Evolutionary conservation across 2,329 filamentous ascomycete species (phyloP).

Genomic region (Aspergillus texensis): DNA sequence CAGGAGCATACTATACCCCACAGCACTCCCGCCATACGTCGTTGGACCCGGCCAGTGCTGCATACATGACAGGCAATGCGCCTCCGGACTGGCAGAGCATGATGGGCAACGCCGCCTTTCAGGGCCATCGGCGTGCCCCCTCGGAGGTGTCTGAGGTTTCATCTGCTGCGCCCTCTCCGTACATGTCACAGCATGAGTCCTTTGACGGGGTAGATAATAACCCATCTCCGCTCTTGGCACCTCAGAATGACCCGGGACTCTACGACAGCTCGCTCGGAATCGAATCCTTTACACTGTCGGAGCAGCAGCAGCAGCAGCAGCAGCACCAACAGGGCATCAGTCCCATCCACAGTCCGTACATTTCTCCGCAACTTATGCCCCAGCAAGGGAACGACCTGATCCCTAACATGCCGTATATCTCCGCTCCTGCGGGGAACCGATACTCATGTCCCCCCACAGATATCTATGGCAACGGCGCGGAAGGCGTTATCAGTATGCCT

Average conservation of each 20-base stretch:
- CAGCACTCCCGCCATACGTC: conserved; percentile 63
- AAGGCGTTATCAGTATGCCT: conserved; percentile 52
- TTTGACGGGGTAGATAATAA: conserved; percentile 74
- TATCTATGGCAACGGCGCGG: conserved; percentile 52
- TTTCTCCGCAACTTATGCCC: conserved; percentile 66
- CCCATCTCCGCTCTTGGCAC: conserved; percentile 77
- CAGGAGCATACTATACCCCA: conserved; percentile 55
- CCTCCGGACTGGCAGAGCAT: conserved; percentile 61
- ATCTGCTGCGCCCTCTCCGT: conserved; percentile 81
- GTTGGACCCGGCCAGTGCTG: conserved; percentile 62
- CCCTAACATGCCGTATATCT: conserved; percentile 45
- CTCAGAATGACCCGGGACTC: conserved; percentile 69
- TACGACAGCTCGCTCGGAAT: conserved; percentile 80
- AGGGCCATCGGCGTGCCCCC: conserved; percentile 77
- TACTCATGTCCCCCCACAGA: conserved; percentile 53
- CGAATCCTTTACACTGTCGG: conserved; percentile 77
- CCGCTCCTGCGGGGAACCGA: conserved; percentile 51
- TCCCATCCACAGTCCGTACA: conserved; percentile 72
- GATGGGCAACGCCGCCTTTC: conserved; percentile 64
- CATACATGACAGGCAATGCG: conserved; percentile 56
- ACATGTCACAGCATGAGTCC: conserved; percentile 73
- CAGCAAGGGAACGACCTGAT: conserved; percentile 70
- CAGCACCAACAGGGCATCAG: conserved; percentile 53
- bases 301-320: conserved; percentile 55
- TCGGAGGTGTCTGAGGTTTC: conserved; percentile 94